These are phyloP conservation scores for Pterulicium gracile DNA, from an alignment of 1,284 basidiomycete species.

Conservation along the genomic window DNA sequence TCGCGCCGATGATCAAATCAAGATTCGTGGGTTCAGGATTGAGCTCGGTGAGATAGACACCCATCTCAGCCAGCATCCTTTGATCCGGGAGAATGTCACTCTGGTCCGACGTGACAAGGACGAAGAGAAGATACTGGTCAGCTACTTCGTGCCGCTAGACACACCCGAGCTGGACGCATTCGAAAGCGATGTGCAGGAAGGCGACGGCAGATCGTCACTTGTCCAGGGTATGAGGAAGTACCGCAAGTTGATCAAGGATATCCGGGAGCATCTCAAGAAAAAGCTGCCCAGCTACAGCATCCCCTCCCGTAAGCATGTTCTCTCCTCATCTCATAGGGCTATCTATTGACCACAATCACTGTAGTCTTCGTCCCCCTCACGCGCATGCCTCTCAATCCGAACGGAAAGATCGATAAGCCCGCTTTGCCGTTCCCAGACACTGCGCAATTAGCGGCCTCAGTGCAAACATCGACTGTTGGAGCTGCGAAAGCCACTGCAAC, in stretches of 20 bases:
- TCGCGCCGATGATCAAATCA: conserved; percentile 97
- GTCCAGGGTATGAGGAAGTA: conserved; percentile 74
- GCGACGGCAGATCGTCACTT: conserved; percentile 30
- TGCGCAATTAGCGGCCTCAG: conserved; percentile 43
- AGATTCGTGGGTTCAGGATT: conserved; percentile 98
- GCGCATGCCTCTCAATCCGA: conserved; percentile 97
- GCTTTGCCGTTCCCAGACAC: conserved; percentile 99
- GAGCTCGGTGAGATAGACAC: conserved; percentile 99
- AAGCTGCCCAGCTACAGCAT: conserved; percentile 93
- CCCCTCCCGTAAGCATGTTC: conserved; percentile 55
- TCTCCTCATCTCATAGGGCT: conserved; percentile 4
- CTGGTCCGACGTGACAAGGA: conserved; percentile 96
- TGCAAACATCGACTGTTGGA: conserved; percentile 15
- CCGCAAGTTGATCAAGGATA: conserved; percentile 83
- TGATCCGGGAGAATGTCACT: conserved; percentile 95
- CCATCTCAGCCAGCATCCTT: conserved; percentile 87
- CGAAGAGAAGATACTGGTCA: conserved; percentile 98
- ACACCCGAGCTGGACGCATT: conserved; percentile 63
- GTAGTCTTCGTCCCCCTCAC: conserved; percentile 89
- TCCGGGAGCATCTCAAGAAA: conserved; percentile 93
- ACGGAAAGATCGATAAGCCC: conserved; percentile 99
- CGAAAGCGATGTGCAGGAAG: conserved; percentile 62
- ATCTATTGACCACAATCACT: conserved; percentile 9
- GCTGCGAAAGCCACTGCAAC: conserved; percentile 47
- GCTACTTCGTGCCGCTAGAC: conserved; percentile 93